Evolutionary conservation across 192 early-diverging fungal genomes (phyloP).

Genomic region (Coemansia sp.): DNA sequence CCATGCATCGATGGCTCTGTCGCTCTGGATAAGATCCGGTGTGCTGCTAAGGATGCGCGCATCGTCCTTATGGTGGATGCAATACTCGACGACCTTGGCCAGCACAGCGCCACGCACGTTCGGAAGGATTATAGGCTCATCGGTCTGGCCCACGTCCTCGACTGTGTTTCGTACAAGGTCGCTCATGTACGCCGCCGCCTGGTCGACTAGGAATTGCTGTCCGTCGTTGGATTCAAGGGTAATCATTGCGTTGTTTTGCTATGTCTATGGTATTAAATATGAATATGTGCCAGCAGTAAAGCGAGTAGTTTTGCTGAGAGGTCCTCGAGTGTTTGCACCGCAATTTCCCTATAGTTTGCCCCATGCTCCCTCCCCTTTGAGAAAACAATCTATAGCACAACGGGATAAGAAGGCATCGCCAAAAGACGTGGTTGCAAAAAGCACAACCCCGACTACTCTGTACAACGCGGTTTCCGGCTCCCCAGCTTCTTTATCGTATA

Average conservation of each 20-base stretch:
- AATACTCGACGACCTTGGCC: slow-evolving; percentile 76
- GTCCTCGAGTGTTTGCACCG: too few relatives aligned
- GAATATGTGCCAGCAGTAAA: not conserved
- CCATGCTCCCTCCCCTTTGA: not conserved
- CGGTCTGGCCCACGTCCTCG: slow-evolving; percentile 63
- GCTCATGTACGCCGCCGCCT: slow-evolving; percentile 64
- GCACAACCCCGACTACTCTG: not conserved
- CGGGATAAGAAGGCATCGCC: too few relatives aligned
- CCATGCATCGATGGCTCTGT: slow-evolving; percentile 71
- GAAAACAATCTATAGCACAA: too few relatives aligned
- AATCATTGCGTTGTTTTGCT: slow-evolving; percentile 22
- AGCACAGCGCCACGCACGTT: slow-evolving; percentile 67
- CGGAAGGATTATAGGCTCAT: slow-evolving; percentile 65
- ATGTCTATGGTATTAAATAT: not conserved
- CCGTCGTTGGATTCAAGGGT: slow-evolving; percentile 65
- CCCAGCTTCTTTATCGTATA: too few relatives aligned
- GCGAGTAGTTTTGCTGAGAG: too few relatives aligned
- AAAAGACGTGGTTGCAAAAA: slow-evolving; percentile 1
- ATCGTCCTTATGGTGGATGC: slow-evolving; percentile 71
- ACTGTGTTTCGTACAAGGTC: slow-evolving; percentile 74
- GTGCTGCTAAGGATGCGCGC: slow-evolving; percentile 40
- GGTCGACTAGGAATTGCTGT: slow-evolving; percentile 60
- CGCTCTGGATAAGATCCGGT: slow-evolving; percentile 47
- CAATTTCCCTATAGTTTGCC: too few relatives aligned
- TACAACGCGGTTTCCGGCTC: too few relatives aligned